Conservation (phyloP, 305 asterid genomes). For the Solanum hybrid region DNA sequence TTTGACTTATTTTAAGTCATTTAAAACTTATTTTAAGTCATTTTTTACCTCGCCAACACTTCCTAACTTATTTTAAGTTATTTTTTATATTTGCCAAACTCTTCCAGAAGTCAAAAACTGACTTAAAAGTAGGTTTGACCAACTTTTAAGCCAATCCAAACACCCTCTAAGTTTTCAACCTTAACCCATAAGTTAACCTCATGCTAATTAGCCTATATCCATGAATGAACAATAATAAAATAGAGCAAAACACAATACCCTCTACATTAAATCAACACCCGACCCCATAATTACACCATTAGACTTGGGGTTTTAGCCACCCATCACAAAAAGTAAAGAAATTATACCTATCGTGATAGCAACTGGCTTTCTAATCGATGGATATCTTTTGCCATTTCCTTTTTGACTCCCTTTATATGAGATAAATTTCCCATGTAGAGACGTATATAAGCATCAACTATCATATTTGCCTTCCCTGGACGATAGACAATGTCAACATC, state of each 20-base stretch:
- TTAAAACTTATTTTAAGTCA: too few relatives aligned
- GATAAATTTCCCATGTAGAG: neutral
- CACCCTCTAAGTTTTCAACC: neutral
- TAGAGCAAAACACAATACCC: neutral
- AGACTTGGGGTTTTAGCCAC: neutral
- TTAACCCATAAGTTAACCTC: neutral
- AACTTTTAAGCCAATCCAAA: neutral
- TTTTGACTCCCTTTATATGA: too few relatives aligned
- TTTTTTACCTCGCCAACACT: neutral
- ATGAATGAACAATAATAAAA: neutral
- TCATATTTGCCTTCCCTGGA: neutral
- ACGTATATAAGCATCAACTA: neutral
- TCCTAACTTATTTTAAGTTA: neutral
- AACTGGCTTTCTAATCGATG: neutral
- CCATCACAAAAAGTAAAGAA: neutral
- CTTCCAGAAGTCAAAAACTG: neutral
- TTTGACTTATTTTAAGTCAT: too few relatives aligned
- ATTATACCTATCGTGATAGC: neutral
- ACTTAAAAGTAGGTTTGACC: neutral
- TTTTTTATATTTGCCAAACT: neutral
- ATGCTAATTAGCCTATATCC: neutral
- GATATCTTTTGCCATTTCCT: neutral
- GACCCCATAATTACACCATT: neutral
- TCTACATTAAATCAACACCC: neutral
- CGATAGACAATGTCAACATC: neutral